phyloP scores from a whole-genome alignment of 306 rosid genomes.

The Cicer arietinum region DNA sequence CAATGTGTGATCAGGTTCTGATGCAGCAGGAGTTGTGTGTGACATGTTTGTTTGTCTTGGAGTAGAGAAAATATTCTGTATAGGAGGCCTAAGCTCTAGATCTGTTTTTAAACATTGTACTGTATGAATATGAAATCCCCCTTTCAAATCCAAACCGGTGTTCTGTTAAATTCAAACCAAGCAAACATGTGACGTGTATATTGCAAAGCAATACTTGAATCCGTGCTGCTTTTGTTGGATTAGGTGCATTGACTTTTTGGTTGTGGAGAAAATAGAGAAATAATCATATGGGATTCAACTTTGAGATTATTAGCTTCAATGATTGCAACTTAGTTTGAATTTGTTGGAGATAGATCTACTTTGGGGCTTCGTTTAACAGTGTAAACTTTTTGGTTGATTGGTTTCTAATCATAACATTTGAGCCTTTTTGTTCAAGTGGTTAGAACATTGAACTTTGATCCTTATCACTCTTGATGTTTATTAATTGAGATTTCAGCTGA shows the following conservation, averaged over 20 bases:
- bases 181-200: constrained; percentile 1
- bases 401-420: constrained; percentile 8
- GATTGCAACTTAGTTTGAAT: not conserved
- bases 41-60: not conserved
- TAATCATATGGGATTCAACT: constrained; percentile 25
- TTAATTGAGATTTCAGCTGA: constrained; percentile 18
- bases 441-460: constrained; percentile 16
- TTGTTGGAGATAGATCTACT: constrained; percentile 14
- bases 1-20: not conserved
- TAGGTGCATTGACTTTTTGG: constrained; percentile 14
- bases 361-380: not conserved
- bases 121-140: not conserved
- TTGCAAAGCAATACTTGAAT: constrained; percentile 1
- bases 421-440: constrained; percentile 4
- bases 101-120: not conserved
- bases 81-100: not conserved
- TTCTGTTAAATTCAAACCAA: constrained; percentile 19
- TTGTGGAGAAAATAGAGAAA: constrained; percentile 1
- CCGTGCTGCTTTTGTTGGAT: not conserved
- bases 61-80: not conserved
- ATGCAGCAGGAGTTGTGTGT: not conserved
- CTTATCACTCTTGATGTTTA: not conserved
- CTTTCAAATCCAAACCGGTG: not conserved
- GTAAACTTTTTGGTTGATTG: not conserved
- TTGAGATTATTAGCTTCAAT: constrained; percentile 15